Evolutionary conservation across 805 yeast genomes (phyloP), one percentile per base, ranked within the genome.

Genomic region (Brettanomyces sp.): DNA sequence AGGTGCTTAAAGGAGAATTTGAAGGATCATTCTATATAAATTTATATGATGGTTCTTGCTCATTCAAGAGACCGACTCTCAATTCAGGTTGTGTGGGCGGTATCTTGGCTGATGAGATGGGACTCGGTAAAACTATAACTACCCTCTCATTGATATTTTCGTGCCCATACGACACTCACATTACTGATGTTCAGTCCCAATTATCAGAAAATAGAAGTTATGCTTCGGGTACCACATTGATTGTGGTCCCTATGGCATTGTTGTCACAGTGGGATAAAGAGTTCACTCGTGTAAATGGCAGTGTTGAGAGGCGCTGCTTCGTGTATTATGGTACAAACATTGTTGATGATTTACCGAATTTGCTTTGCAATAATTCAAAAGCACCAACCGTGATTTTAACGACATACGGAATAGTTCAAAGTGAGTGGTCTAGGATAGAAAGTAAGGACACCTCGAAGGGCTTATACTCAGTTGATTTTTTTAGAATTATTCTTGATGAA

Each of bases 71-170:
- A 49, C 97, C 96, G 1, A 54, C 79, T 11, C 67, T 88, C 37
- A 77, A 72, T 47, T 70, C 81, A 1, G 56, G 74, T 18, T 73
- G 82, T 42, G 70, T 72, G 42, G 97, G 98, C 35, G 98, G 98
- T 2, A 85, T 90, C 21, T 66, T 90, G 13, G 95, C 97, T 0
- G 98, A 90, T 66, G 98, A 90, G 61, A 90, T 90, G 98, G 98
- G 98, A 0, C 69, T 90, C 7, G 98, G 98, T 39, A 90, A 90
- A 59, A 90, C 98, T 0, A 84, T 90, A 23, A 84, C 95, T 1
- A 79, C 95, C 0, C 63, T 88, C 44, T 74, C 96, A 0, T 64
- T 91, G 42, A 70, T 90, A 11, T 77, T 83, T 47, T 72, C 86
- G 0, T 80, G 73, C 8, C 85, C 88, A 0, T 60, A 54, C 41